Conservation (phyloP, 352 stramenopile species). For the Globisporangium cylindrosporum region DNA sequence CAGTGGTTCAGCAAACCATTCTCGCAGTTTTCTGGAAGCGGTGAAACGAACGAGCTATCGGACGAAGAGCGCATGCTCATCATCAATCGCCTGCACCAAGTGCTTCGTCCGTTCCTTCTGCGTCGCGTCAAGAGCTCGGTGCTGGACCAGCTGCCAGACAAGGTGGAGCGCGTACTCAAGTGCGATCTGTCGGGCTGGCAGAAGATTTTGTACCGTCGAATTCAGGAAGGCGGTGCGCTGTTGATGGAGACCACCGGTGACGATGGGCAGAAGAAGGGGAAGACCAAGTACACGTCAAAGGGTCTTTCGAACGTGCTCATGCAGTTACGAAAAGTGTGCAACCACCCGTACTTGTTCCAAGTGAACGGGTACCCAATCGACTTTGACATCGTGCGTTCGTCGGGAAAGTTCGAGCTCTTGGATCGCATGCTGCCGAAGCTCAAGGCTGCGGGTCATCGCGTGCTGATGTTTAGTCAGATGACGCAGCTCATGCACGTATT, state of each 20-base stretch:
- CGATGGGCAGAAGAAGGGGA: conserved; percentile 62
- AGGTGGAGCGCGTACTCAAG: conserved; percentile 85
- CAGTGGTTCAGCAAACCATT: conserved; percentile 90
- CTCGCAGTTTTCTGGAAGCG: conserved; percentile 71
- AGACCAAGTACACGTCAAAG: conserved; percentile 84
- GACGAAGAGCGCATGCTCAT: conserved; percentile 89
- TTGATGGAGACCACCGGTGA: conserved; percentile 74
- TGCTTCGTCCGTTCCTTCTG: conserved; percentile 82
- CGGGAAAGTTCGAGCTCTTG: conserved; percentile 94
- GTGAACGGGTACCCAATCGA: conserved; percentile 82
- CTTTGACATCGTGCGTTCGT: conserved; percentile 83
- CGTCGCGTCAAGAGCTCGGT: conserved; percentile 86
- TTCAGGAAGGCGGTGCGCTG: conserved; percentile 83
- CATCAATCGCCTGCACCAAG: conserved; percentile 84
- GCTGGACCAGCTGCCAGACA: conserved; percentile 83
- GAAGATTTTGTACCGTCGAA: conserved; percentile 87
- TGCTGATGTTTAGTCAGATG: conserved; percentile 92
- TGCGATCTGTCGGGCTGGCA: conserved; percentile 87
- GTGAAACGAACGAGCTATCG: conserved; percentile 78
- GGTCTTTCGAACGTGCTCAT: conserved; percentile 87
- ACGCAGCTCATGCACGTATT: conserved; percentile 89
- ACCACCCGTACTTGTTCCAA: conserved; percentile 88
- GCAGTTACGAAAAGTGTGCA: conserved; percentile 88
- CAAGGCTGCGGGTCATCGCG: conserved; percentile 88
- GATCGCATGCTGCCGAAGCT: conserved; percentile 97